Conservation (phyloP, 179 eudicot species). For the Spinacia oleracea region DNA sequence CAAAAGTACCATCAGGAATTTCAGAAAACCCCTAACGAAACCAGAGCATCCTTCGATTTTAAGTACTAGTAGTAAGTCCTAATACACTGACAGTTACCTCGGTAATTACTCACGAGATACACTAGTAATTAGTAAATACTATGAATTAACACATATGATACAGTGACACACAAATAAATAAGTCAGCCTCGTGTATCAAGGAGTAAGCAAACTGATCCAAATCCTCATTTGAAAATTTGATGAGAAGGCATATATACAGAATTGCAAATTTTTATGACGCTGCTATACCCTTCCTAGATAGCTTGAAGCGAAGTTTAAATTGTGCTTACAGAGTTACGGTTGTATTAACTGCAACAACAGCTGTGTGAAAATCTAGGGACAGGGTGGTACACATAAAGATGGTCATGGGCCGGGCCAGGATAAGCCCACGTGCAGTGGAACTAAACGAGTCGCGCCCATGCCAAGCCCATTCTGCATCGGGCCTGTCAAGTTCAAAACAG, state of each 20-base stretch:
- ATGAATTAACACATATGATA: background rate
- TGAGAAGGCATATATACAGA: background rate
- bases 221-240: background rate
- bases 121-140: background rate
- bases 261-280: background rate
- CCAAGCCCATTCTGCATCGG: too few relatives aligned
- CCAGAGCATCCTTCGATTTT: background rate
- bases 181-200: background rate
- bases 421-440: too few relatives aligned
- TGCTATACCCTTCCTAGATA: background rate
- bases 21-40: background rate
- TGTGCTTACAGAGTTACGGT: background rate
- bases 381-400: background rate
- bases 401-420: too few relatives aligned
- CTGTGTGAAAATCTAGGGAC: background rate
- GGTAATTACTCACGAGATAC: background rate
- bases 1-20: background rate
- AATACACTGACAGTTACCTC: background rate
- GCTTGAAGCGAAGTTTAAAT: background rate
- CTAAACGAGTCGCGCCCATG: too few relatives aligned
- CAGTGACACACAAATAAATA: background rate
- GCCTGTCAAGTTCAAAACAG: too few relatives aligned
- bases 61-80: background rate
- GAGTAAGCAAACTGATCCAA: background rate
- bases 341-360: background rate